Percentiles rank a stretch among this genome's conserved stretches.
phyloP scores from a whole-genome alignment of 768 basidiomycete genomes.

The Rubroboletus satanas region DNA sequence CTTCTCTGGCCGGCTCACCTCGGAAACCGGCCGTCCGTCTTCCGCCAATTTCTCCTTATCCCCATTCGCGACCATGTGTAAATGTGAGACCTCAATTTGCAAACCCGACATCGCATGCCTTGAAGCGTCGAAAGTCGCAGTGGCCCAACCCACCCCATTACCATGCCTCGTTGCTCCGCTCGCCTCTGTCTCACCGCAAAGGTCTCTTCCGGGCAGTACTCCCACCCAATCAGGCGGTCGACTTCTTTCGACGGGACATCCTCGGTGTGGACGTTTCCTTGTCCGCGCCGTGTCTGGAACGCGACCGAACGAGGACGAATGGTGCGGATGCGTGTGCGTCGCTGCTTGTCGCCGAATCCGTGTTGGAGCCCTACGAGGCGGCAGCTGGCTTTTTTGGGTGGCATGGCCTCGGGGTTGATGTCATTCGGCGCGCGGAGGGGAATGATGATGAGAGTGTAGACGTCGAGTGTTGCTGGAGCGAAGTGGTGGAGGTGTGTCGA shows the following conservation, averaged over 20 bases:
- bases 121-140: constrained; percentile 11
- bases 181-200: constrained; percentile 23
- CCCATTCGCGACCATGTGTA: constrained; percentile 2
- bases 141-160: constrained; percentile 30
- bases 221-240: constrained; percentile 16
- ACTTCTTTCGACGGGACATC: constrained; percentile 27
- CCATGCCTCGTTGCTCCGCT: constrained; percentile 26
- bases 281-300: background rate
- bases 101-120: constrained; percentile 2
- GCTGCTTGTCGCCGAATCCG: constrained; percentile 18
- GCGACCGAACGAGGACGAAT: background rate
- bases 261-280: background rate
- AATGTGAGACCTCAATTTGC: constrained; percentile 3
- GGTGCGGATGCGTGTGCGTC: background rate
- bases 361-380: constrained; percentile 25
- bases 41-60: background rate
- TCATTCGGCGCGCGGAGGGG: background rate
- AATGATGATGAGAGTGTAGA: background rate
- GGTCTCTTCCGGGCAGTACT: constrained; percentile 25
- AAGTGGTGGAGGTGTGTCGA: background rate
- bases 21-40: background rate
- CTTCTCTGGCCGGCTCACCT: background rate
- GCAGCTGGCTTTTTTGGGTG: constrained; percentile 29
- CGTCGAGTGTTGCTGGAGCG: background rate
- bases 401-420: constrained; percentile 21